These are phyloP conservation scores for Trametes punicea DNA, from an alignment of 768 basidiomycete genomes.

Conservation along the genomic window DNA sequence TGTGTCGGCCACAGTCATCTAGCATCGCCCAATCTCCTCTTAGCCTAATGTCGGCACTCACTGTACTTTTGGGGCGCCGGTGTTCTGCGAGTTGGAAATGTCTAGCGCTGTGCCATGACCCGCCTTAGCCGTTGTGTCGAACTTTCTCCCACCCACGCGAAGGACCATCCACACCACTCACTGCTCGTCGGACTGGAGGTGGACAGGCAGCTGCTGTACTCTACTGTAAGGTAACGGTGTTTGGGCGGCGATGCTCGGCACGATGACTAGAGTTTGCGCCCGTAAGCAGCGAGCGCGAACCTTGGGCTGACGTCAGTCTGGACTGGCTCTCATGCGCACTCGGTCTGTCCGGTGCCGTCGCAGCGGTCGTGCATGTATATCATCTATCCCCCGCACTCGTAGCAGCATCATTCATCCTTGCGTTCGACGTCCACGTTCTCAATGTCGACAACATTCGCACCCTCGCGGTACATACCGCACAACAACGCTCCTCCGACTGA, in stretches of 20 bases:
- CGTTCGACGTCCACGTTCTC: neutral
- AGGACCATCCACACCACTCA: neutral
- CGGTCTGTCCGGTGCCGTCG: slow-evolving; percentile 2
- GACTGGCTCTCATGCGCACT: slow-evolving; percentile 8
- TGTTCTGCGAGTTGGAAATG: too few relatives aligned
- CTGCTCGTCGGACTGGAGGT: neutral
- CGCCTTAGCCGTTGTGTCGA: neutral
- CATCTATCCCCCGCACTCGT: neutral
- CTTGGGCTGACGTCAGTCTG: slow-evolving; percentile 16
- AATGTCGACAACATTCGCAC: neutral
- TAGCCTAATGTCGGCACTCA: too few relatives aligned
- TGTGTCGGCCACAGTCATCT: too few relatives aligned
- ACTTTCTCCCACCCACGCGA: neutral
- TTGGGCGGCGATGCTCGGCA: neutral
- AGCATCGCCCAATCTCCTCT: too few relatives aligned
- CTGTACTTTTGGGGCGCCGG: too few relatives aligned
- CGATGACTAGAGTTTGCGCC: neutral
- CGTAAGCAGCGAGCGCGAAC: too few relatives aligned
- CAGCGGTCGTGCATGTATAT: neutral
- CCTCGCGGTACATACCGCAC: slow-evolving; percentile 23
- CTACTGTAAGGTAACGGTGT: neutral
- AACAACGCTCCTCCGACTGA: slow-evolving; percentile 14
- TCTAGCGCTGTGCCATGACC: neutral
- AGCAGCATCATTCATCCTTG: neutral
- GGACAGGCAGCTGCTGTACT: too few relatives aligned